Conservation (phyloP, 108 stramenopile species). For the Nannochloropsis oceanica region DNA sequence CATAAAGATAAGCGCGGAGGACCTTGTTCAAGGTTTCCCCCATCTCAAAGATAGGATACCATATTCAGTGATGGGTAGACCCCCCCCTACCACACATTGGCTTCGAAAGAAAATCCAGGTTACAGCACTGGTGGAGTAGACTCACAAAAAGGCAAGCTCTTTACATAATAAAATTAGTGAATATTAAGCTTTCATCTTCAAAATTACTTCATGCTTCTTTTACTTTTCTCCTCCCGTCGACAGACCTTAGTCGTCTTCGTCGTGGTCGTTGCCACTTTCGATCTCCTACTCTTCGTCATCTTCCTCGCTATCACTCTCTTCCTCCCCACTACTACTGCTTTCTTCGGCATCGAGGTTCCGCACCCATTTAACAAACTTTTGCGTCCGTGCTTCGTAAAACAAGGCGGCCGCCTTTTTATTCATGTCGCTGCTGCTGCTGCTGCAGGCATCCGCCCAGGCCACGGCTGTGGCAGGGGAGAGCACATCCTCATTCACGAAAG, state of each 20-base stretch:
- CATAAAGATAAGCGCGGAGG: too few relatives aligned
- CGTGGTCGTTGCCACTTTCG: neutral
- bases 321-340: neutral
- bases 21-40: too few relatives aligned
- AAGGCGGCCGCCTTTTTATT: conserved; percentile 3
- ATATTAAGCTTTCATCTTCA: neutral
- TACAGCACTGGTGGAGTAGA: too few relatives aligned
- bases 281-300: neutral
- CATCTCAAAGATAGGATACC: too few relatives aligned
- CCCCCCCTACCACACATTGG: too few relatives aligned
- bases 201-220: neutral
- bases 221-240: neutral
- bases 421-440: neutral
- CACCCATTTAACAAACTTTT: conserved; percentile 30
- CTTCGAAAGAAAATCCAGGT: too few relatives aligned
- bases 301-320: neutral
- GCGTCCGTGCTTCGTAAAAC: conserved; percentile 21
- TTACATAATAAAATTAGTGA: neutral
- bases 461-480: conserved; percentile 6
- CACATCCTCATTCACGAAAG: conserved; percentile 13
- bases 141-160: too few relatives aligned
- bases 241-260: neutral
- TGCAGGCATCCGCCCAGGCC: conserved; percentile 9
- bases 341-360: conserved; percentile 19
- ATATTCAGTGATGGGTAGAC: too few relatives aligned